Conservation (phyloP, 192 early-diverging fungal genomes). For the Backusella westeae region DNA sequence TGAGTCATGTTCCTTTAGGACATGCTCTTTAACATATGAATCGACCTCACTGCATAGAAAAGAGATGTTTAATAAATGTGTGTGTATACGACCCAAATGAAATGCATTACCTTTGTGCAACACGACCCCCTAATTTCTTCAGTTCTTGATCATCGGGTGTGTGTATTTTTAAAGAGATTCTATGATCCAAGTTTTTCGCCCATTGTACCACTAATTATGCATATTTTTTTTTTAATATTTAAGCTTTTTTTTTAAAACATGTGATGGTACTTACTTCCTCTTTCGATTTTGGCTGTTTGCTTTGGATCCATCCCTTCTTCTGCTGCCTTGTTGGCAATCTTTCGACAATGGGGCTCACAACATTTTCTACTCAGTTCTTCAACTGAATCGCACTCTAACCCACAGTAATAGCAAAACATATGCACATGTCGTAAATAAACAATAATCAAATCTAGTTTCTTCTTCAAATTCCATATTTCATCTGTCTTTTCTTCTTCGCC, state of each 20-base stretch:
- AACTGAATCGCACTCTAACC: constrained; percentile 71
- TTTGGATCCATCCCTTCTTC: constrained; percentile 7
- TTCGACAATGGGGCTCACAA: constrained; percentile 54
- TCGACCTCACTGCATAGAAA: constrained; percentile 42
- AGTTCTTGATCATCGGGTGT: constrained; percentile 42
- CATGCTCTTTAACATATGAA: constrained; percentile 48
- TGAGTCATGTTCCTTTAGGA: constrained; percentile 71
- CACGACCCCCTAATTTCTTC: constrained; percentile 49
- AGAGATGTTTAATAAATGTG: neutral
- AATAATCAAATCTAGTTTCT: constrained; percentile 75
- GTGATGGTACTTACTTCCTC: neutral
- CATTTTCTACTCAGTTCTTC: constrained; percentile 89
- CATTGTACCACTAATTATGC: constrained; percentile 41
- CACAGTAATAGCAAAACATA: constrained; percentile 96
- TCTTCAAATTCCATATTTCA: constrained; percentile 26
- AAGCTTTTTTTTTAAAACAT: neutral
- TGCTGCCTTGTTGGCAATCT: constrained; percentile 19
- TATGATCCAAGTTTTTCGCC: constrained; percentile 56
- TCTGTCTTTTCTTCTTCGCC: neutral
- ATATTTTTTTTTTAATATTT: neutral
- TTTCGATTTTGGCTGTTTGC: neutral
- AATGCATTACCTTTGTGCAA: constrained; percentile 41
- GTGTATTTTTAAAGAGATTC: constrained; percentile 45
- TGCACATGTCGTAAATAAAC: constrained; percentile 88
- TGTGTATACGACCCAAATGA: neutral